These are phyloP conservation scores for Plasmodium fragile DNA, from an alignment of 169 alveolate species.

Conservation along the genomic window DNA sequence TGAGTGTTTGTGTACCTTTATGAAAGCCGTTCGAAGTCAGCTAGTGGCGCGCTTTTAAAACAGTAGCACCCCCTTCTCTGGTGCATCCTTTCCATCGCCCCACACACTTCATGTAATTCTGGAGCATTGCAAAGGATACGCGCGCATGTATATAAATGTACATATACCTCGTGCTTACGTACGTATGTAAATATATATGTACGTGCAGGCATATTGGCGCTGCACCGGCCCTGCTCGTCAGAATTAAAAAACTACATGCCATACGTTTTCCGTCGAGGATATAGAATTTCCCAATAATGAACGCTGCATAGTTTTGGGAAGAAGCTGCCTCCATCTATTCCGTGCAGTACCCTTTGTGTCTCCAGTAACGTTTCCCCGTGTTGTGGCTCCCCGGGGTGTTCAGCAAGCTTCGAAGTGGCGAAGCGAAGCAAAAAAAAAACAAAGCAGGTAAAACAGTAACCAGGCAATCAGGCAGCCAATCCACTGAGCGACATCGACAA, in stretches of 20 bases:
- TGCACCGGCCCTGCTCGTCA: background rate
- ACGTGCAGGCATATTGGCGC: background rate
- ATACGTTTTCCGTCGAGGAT: constrained; percentile 22
- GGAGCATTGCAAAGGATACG: constrained; percentile 1
- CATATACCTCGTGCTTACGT: background rate
- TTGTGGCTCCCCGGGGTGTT: background rate
- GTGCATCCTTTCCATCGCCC: background rate
- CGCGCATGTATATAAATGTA: background rate
- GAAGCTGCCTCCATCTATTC: background rate
- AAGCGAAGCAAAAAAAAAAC: background rate
- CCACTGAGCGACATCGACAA: background rate
- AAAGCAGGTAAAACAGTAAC: background rate
- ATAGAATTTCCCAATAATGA: constrained; percentile 41
- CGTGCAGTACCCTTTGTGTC: constrained; percentile 8
- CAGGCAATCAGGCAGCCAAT: background rate
- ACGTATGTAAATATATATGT: background rate
- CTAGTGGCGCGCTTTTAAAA: background rate
- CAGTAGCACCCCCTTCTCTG: constrained; percentile 12
- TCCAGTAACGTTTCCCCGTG: constrained; percentile 1
- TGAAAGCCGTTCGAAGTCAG: constrained; percentile 16
- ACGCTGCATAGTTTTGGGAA: constrained; percentile 24
- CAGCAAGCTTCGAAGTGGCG: background rate
- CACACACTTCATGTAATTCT: constrained; percentile 12
- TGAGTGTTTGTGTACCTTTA: background rate
- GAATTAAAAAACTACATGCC: background rate